Base-by-base conservation (phyloP, 2,329 filamentous ascomycete genomes). In the Nakataea oryzae region DNA sequence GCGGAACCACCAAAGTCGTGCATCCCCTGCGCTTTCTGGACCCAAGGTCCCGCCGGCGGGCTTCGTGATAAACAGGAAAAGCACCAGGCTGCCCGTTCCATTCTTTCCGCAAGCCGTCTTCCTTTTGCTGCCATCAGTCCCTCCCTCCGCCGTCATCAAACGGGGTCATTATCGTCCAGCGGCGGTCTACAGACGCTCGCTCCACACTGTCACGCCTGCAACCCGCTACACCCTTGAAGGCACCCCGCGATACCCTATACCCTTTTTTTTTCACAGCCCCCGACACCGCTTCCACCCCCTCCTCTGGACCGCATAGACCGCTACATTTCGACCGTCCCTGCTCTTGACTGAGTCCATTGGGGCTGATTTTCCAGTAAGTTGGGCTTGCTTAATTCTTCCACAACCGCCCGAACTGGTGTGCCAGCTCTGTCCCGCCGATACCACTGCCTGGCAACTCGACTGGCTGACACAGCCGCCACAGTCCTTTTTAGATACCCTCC, bases 271-370 rank as follows among this genome's bases (percentile, higher is more conserved):
- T 50, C 41, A 9, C 41, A n/a, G 17, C 41, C n/a, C 14, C 12
- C 41, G 41, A 50, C 41, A 50, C 41, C 41, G 41, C 41, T 13
- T 50, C 24, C 21, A 17, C 11, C 41, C 21, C 11, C 41, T n/a
- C 24, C 24, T 50, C 41, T 50, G 24, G 41, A 50, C 41, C 41
- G 41, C 41, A 50, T 50, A 50, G 41, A 50, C 41, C 21, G 41
- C 41, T 50, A 50, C 17, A 50, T 50, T 50, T 11, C 21, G 21
- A n/a, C 21, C 32, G 59, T 55, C 60, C 60, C 60, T 61, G 60
- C 60, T 61, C 60, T 61, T 61, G 60, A 61, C 54, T 61, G 60
- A 61, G 60, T 61, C 28, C 34, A 57, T 26, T 24, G 54, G 60
- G 60, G 29, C 32, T 57, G 9, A 5, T 28, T 47, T 50, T 56